These are phyloP conservation scores for Neoarthrinium moseri DNA, from an alignment of 2,329 filamentous ascomycete species.

Conservation along the genomic window DNA sequence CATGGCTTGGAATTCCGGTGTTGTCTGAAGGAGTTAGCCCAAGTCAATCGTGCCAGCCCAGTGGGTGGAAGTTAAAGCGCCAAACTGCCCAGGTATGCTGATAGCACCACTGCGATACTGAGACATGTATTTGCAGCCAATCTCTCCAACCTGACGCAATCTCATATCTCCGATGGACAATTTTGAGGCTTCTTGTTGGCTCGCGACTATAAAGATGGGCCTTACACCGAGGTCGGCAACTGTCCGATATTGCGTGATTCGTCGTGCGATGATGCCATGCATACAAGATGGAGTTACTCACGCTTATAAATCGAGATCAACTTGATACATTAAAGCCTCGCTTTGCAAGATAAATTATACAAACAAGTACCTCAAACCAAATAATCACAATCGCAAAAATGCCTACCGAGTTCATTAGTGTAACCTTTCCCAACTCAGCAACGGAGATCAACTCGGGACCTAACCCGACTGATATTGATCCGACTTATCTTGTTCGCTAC, in stretches of 20 bases:
- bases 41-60: too few relatives aligned
- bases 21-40: too few relatives aligned
- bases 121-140: too few relatives aligned
- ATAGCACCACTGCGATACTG: too few relatives aligned
- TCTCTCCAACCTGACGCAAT: too few relatives aligned
- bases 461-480: conserved; percentile 38
- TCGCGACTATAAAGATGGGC: conserved; percentile 4
- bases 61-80: too few relatives aligned
- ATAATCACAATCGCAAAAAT: background rate
- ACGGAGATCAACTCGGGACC: conserved; percentile 5
- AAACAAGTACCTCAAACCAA: too few relatives aligned
- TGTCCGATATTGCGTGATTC: conserved; percentile 9
- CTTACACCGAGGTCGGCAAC: conserved; percentile 4
- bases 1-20: too few relatives aligned
- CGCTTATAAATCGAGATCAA: conserved; percentile 8
- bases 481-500: conserved; percentile 55
- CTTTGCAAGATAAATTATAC: too few relatives aligned
- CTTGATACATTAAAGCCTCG: background rate
- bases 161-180: too few relatives aligned
- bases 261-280: conserved; percentile 6
- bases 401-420: background rate
- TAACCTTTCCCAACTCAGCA: conserved; percentile 6
- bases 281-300: background rate
- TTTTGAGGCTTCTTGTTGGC: background rate
- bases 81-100: too few relatives aligned